phyloP scores from a whole-genome alignment of 176 grass and related monocot species.

The Juncus effusus region DNA sequence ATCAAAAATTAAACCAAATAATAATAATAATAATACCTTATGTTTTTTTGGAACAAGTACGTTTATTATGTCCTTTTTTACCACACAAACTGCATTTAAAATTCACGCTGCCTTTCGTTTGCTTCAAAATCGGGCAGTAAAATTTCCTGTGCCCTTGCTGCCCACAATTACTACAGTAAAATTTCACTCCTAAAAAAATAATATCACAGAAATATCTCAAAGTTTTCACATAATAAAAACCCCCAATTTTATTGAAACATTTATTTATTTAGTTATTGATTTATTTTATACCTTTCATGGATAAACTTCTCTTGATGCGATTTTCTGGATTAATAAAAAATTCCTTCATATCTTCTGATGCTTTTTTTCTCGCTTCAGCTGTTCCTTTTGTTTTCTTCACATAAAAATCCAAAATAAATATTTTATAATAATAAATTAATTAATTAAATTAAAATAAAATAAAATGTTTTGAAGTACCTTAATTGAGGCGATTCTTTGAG shows the following conservation, averaged over 20 bases:
- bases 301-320: constrained; percentile 75
- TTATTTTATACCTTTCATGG: constrained; percentile 69
- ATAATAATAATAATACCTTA: constrained; percentile 7
- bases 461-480: constrained; percentile 37
- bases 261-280: neutral
- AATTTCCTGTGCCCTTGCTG: constrained; percentile 75
- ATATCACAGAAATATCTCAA: neutral
- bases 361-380: constrained; percentile 65
- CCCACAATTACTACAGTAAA: constrained; percentile 70
- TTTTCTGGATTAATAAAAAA: constrained; percentile 80
- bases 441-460: neutral
- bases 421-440: neutral
- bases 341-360: constrained; percentile 63
- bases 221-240: neutral
- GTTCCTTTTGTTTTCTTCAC: constrained; percentile 70
- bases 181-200: constrained; percentile 69
- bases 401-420: neutral
- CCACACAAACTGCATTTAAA: constrained; percentile 81
- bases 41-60: constrained; percentile 58
- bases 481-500: constrained; percentile 82
- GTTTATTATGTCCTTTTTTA: constrained; percentile 55
- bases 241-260: neutral
- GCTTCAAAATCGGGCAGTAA: constrained; percentile 50
- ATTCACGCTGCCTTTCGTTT: constrained; percentile 28
- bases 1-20: no score